Evolutionary conservation across 768 basidiomycete species (phyloP), one percentile per base, ranked within the genome.

Genomic region (Russula brevipes): DNA sequence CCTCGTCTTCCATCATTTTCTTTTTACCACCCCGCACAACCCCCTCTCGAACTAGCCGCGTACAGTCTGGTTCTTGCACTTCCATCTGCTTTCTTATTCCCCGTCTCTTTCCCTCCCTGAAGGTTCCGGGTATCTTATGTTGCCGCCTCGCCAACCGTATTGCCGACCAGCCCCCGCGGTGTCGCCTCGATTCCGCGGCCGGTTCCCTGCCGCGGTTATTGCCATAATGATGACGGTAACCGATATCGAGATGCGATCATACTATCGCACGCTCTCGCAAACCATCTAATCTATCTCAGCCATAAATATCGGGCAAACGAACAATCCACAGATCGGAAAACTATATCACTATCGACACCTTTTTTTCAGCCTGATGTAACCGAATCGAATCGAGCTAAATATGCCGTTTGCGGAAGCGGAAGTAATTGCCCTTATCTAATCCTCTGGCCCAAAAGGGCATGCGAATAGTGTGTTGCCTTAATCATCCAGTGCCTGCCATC

Each of bases 121-220:
- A 39, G 1, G 1, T 24, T 24, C 24, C 51, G 51, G 59, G n/a
- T 45, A 35, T 42, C 52, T 53, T 19, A 7, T 54, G 16, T 36
- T 19, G 11, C 14, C 41, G 6, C 24, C n/a, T 47, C 46, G 35
- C 31, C 12, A 4, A 24, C 33, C 55, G 42, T 42, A 42, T 33
- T 54, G 24, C 62, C 52, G 54, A 17, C 39, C 60, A 46, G 60
- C 24, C 44, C 24, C 38, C 36, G 42, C 52, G 46, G 38, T 59
- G 39, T 10, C 51, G 24, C 41, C 63, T 60, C 58, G 41, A 60
- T 38, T 60, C 63, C 63, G 54, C 63, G 63, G 63, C 58, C 47
- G 52, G 31, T n/a, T 17, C 24, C 33, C n/a, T 49, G 39, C 49
- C 58, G 41, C 63, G 63, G 57, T 59, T 50, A 49, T 47, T 46